Base-by-base conservation (phyloP, 352 stramenopile species). In the Phytophthora hibernalis region DNA sequence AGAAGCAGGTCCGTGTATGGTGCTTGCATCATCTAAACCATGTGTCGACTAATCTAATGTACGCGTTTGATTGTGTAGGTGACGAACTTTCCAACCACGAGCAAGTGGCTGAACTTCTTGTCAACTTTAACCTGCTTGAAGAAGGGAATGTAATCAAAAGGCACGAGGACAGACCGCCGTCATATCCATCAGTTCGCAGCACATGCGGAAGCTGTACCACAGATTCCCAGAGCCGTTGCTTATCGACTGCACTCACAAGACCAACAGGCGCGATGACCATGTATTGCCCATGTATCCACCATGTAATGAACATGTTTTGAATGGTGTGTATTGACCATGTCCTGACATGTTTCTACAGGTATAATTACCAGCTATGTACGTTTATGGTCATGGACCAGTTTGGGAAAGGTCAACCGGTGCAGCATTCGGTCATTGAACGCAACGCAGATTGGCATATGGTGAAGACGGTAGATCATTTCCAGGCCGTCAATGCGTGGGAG, bases 231-330 rank as follows among this genome's bases (percentile, higher is more conserved):
- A 59, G 30, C 18, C 59, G 9, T 9, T 66, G n/a, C 22, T 66
- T 0, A 28, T 65, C 5, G 57, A 65, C 31, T 65, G 58, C 8
- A 65, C 49, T 1, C 37, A 65, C 48, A 65, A 65, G 18, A 65
- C 58, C 0, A 65, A 65, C 38, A 21, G 38, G 58, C 49, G 7
- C 5, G 45, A 13, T 42, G 35, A 18, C 35, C 24, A 28, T 28
- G 35, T 42, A 18, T 42, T 45, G n/a, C 1, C 38, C 38, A 45
- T 45, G 38, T 52, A 22, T 42, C 12, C 1, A 4, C 0, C 37
- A 57, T 59, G 15, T 59, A 33, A 10, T 59, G 8, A 50, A 18
- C 43, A 54, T 45, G 42, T 62, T 54, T 54, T 28, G n/a, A 30
- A 18, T 5, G 15, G 20, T 42, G 15, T 42, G 35, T 42, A 18